phyloP scores from a whole-genome alignment of 352 stramenopile genomes.

The Discostella stelligera region DNA sequence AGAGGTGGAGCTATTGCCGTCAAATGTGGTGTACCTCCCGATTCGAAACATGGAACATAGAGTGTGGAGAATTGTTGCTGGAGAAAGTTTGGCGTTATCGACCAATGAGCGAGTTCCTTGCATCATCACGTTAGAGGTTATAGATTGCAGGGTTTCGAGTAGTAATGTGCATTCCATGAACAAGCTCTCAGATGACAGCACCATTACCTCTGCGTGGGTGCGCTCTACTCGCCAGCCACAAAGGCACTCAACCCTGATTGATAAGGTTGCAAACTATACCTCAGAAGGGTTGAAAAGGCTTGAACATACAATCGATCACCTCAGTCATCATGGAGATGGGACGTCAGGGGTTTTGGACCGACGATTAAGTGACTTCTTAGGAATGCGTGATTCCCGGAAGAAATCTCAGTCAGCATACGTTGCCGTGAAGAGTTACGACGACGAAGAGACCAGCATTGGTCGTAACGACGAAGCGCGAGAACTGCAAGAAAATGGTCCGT shows the following conservation, averaged over 20 bases:
- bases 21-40: slow-evolving; percentile 79
- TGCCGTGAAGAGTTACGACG: slow-evolving; percentile 20
- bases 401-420: slow-evolving; percentile 21
- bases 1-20: slow-evolving; percentile 74
- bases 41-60: slow-evolving; percentile 67
- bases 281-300: slow-evolving; percentile 51
- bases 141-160: slow-evolving; percentile 53
- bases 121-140: slow-evolving; percentile 78
- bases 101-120: slow-evolving; percentile 82
- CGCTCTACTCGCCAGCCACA: slow-evolving; percentile 57
- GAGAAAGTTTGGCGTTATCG: slow-evolving; percentile 74
- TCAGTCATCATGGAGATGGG: slow-evolving; percentile 47
- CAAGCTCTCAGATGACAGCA: slow-evolving; percentile 29
- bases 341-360: slow-evolving; percentile 27
- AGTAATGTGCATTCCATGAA: slow-evolving; percentile 13
- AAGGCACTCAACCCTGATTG: slow-evolving; percentile 55
- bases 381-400: slow-evolving; percentile 12
- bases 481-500: slow-evolving; percentile 1
- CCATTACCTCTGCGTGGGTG: slow-evolving; percentile 44
- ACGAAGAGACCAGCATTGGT: slow-evolving; percentile 8
- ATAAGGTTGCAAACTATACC: slow-evolving; percentile 66
- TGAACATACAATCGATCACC: slow-evolving; percentile 45
- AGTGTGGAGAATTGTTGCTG: slow-evolving; percentile 76
- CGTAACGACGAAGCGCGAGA: slow-evolving; percentile 34
- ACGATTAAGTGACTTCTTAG: slow-evolving; percentile 42